Evolutionary conservation across 148 eudicot genomes (phyloP).

Genomic region (Selenicereus undatus): DNA sequence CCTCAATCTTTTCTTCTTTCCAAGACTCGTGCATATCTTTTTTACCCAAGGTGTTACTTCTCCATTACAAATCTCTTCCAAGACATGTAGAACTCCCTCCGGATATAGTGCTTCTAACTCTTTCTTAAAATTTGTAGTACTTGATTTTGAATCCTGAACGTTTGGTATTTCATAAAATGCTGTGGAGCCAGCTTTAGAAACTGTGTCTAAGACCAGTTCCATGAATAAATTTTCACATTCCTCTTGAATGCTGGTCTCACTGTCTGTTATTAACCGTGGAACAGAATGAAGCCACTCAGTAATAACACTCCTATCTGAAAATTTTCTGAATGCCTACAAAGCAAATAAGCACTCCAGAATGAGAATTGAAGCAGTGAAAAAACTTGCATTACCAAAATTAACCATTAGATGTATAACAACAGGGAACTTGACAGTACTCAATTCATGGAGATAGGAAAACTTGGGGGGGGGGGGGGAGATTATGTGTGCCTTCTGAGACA

Average conservation of each 20-base stretch:
- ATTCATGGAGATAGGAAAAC: background rate
- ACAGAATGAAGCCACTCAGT: slow-evolving; percentile 92
- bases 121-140: slow-evolving; percentile 28
- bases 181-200: slow-evolving; percentile 56
- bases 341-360: slow-evolving; percentile 10
- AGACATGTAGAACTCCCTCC: slow-evolving; percentile 57
- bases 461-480: background rate
- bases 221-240: slow-evolving; percentile 84
- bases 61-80: slow-evolving; percentile 67
- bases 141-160: slow-evolving; percentile 24
- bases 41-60: slow-evolving; percentile 91
- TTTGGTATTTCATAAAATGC: slow-evolving; percentile 13
- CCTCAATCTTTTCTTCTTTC: slow-evolving; percentile 74
- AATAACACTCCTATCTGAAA: slow-evolving; percentile 47
- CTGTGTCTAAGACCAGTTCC: slow-evolving; percentile 72
- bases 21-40: slow-evolving; percentile 77
- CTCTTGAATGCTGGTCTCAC: slow-evolving; percentile 94
- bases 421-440: background rate
- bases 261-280: slow-evolving; percentile 79
- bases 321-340: slow-evolving; percentile 71
- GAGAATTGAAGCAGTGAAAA: slow-evolving; percentile 11
- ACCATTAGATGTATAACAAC: slow-evolving; percentile 3
- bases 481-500: background rate
- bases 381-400: background rate
- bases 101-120: slow-evolving; percentile 45